These are phyloP conservation scores for Saprolegnia parasitica DNA, from an alignment of 352 stramenopile species.

Conservation along the genomic window DNA sequence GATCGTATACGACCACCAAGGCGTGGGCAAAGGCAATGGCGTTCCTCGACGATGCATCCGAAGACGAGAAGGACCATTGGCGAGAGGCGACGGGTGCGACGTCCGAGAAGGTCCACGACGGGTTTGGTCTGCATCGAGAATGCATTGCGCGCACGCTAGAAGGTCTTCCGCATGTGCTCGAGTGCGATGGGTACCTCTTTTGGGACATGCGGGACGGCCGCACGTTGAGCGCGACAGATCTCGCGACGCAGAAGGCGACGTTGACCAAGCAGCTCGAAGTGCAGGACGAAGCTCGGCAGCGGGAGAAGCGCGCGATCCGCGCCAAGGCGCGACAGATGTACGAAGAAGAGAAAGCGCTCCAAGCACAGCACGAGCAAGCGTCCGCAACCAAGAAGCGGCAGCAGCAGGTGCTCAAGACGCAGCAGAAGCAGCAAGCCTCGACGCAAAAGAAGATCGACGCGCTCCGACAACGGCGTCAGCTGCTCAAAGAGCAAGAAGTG, in stretches of 20 bases:
- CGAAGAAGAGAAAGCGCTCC: background rate
- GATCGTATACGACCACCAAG: constrained; percentile 69
- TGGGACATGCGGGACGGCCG: constrained; percentile 65
- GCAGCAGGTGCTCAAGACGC: background rate
- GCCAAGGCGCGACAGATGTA: background rate
- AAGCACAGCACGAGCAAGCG: background rate
- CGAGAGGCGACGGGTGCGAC: background rate
- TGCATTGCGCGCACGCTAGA: constrained; percentile 70
- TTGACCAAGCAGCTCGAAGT: constrained; percentile 5
- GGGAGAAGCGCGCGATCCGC: background rate
- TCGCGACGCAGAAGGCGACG: background rate
- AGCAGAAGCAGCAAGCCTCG: constrained; percentile 10
- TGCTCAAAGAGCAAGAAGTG: background rate
- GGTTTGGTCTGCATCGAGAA: constrained; percentile 70
- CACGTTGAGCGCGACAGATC: background rate
- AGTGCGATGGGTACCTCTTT: constrained; percentile 74
- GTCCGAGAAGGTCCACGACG: constrained; percentile 42
- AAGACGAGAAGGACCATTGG: constrained; percentile 13
- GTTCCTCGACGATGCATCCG: constrained; percentile 18
- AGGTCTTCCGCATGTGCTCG: constrained; percentile 56
- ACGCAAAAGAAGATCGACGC: constrained; percentile 25
- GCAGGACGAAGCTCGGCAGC: background rate
- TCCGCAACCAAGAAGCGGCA: background rate
- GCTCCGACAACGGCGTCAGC: constrained; percentile 11
- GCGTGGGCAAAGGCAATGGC: constrained; percentile 77